These are phyloP conservation scores for Talaromyces adpressus DNA, from an alignment of 495 filamentous ascomycete genomes.

Conservation along the genomic window DNA sequence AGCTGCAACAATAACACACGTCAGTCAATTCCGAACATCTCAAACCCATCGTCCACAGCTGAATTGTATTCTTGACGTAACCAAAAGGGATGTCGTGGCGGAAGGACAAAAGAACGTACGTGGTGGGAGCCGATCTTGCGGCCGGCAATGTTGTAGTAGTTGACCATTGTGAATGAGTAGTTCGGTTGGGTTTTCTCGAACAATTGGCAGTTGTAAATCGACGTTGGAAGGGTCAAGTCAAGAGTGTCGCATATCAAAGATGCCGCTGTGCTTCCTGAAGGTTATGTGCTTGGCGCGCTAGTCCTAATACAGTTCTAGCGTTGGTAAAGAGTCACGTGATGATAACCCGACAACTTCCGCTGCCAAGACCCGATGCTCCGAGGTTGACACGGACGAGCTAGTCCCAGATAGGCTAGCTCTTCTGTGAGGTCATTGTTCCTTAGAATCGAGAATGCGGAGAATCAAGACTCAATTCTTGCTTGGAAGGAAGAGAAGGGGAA, in stretches of 20 bases:
- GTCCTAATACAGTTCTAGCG: not conserved
- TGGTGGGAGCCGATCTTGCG: conserved; percentile 88
- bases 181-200: conserved; percentile 19
- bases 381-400: not conserved
- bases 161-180: conserved; percentile 66
- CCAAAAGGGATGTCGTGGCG: conserved; percentile 9
- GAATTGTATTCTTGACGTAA: not conserved
- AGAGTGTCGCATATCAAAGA: conserved; percentile 4
- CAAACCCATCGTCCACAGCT: not conserved
- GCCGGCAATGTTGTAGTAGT: conserved; percentile 78
- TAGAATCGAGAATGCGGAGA: conserved; percentile 14
- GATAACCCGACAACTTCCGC: not conserved
- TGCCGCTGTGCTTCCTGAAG: not conserved
- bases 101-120: conserved; percentile 49
- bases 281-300: conserved; percentile 1
- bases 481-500: not conserved
- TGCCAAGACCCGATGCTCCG: not conserved
- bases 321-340: not conserved
- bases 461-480: conserved; percentile 5
- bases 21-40: not conserved
- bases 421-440: conserved; percentile 8
- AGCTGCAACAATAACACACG: conserved; percentile 48
- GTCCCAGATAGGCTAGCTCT: not conserved
- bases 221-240: conserved; percentile 17
- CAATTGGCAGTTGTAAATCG: conserved; percentile 30